Evolutionary conservation across 1,284 basidiomycete species (phyloP), one percentile per base, ranked within the genome.

Genomic region (Sporisorium exsertum): DNA sequence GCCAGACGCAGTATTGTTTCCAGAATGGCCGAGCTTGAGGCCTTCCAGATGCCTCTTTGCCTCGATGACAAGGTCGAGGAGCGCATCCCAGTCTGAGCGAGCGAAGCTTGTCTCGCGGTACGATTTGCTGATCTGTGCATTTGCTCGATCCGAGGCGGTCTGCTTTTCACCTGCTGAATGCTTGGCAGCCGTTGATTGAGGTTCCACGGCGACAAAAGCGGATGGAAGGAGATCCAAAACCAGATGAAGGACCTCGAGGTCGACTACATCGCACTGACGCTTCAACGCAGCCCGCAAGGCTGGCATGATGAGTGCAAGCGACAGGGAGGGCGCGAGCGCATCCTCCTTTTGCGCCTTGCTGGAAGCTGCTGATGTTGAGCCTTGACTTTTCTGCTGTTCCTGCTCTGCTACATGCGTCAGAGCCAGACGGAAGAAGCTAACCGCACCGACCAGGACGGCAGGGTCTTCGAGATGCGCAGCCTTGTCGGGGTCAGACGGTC

Each of bases 191-290:
- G 52, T 26, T 26, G 59, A 24, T 22, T 45, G 46, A 20, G 58
- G 4, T 35, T 65, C 61, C 2, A 55, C 49, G 8, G 46, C 58
- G 8, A 43, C 40, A 5, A 20, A 15, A 10, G 60, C 45, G 6
- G 64, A 62, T 4, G 75, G 75, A 3, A 85, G 68, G 13, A 84
- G 69, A 37, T 82, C 77, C 12, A 72, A 68, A 27, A 81, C 74
- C 29, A 85, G 75, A 16, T 71, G 43, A n/a, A 85, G 62, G 13
- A 82, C 72, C 33, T 83, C 77, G 37, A 83, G 64, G 56, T 83
- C 77, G 22, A 83, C 58, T 16, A 70, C 65, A 42, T 83, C 81
- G 68, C 69, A 71, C 27, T 82, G 78, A 13, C 81, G 66, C 35
- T 68, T 64, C n/a, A 83, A 55, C 3, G 81, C 82, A 22, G 80